Conservation (phyloP, 495 filamentous ascomycete species). For the Amorphotheca resinae region DNA sequence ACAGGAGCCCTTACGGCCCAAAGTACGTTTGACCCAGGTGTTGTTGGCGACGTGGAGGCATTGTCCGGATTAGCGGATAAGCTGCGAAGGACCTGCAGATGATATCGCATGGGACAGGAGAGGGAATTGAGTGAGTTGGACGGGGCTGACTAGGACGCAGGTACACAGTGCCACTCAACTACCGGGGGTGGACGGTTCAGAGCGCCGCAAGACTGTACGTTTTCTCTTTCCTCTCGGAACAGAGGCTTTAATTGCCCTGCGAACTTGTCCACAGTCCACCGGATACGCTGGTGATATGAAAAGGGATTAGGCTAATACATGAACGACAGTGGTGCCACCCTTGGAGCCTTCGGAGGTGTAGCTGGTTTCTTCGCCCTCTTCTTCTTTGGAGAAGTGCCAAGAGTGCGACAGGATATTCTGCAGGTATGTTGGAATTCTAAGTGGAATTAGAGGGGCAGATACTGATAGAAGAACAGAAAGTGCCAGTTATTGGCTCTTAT, state of each 20-base stretch:
- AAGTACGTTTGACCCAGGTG: constrained; percentile 29
- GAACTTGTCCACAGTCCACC: neutral
- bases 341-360: constrained; percentile 45
- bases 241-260: neutral
- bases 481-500: constrained; percentile 47
- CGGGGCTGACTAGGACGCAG: constrained; percentile 23
- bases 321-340: constrained; percentile 37
- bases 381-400: constrained; percentile 59
- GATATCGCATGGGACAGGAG: neutral
- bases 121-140: neutral
- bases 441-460: neutral
- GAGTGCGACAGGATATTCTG: constrained; percentile 53
- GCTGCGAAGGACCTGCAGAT: neutral
- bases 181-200: constrained; percentile 37
- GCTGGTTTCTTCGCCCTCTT: constrained; percentile 53
- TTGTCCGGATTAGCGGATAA: neutral
- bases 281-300: neutral
- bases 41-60: too few relatives aligned
- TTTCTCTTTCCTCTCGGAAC: neutral
- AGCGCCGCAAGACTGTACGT: constrained; percentile 39
- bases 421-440: constrained; percentile 19
- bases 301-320: neutral
- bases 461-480: constrained; percentile 25
- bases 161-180: constrained; percentile 36
- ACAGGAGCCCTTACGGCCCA: constrained; percentile 33